Percentiles rank a stretch among this genome's conserved stretches.
phyloP scores from a whole-genome alignment of 768 basidiomycete genomes.

The Tubosaeta sp. region DNA sequence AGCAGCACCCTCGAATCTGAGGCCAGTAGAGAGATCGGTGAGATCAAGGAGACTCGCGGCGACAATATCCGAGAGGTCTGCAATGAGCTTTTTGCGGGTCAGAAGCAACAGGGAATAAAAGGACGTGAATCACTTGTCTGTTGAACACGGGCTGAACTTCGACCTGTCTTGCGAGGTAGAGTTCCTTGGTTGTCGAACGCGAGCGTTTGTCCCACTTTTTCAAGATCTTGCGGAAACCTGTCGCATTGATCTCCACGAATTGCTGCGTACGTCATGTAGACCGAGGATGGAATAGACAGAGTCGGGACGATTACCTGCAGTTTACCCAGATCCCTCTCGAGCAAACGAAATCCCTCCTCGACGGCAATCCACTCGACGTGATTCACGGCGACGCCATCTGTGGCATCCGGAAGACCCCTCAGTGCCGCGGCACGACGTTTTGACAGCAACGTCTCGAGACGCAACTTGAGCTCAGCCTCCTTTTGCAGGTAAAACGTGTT shows the following conservation, averaged over 20 bases:
- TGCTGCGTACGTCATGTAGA: conserved; percentile 49
- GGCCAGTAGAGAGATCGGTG: conserved; percentile 68
- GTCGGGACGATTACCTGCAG: conserved; percentile 62
- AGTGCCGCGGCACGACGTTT: conserved; percentile 84
- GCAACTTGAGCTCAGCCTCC: conserved; percentile 88
- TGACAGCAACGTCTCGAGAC: conserved; percentile 89
- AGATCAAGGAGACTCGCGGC: conserved; percentile 78
- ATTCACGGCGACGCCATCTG: conserved; percentile 49
- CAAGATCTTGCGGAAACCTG: conserved; percentile 93
- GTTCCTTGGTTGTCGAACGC: conserved; percentile 91
- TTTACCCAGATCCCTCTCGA: conserved; percentile 93
- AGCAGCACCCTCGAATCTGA: conserved; percentile 76
- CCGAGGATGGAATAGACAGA: conserved; percentile 6
- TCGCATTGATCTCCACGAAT: conserved; percentile 97
- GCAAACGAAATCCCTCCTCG: conserved; percentile 91
- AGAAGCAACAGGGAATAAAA: conserved; percentile 4
- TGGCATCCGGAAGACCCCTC: conserved; percentile 64
- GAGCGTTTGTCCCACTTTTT: conserved; percentile 99
- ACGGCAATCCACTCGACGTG: conserved; percentile 94
- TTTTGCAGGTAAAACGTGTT: conserved; percentile 97
- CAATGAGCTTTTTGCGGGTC: conserved; percentile 64
- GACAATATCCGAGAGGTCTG: conserved; percentile 90
- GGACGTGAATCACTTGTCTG: conserved; percentile 60
- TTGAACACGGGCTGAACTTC: conserved; percentile 99
- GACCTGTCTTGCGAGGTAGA: conserved; percentile 93